Evolutionary conservation across 306 rosid species (phyloP), one percentile per base, ranked within the genome.

Genomic region (Trifolium subterraneum): DNA sequence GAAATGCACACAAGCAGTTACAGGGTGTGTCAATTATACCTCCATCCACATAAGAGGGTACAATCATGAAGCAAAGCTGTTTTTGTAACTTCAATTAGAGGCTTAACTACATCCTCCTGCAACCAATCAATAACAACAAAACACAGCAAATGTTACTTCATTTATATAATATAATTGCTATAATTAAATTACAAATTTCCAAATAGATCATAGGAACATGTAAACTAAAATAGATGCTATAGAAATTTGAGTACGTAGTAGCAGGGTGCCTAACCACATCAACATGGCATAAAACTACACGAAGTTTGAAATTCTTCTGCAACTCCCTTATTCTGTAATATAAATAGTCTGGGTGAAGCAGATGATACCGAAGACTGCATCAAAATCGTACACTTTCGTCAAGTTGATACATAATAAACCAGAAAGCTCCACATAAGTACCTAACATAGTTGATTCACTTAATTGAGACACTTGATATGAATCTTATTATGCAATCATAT

Each of bases 291-390:
- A 94, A 79, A 67, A 94, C 87, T 27, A 94, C 78, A 22, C 96
- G 91, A 77, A 94, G 98, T 89, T 91, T 94, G 89, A 83, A 94
- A 68, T 84, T 88, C 83, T 94, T 94, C 82, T 90, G 97, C 85
- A 91, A 81, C 88, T 94, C 98, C 84, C 95, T 80, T 79, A 94
- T 91, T 68, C 97, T 93, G 78, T 78, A 90, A 77, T 94, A 94
- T 51, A 94, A 77, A 81, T 94, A 94, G 74, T 91, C 98, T 15
- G 98, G 98, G 78, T 94, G 97, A 70, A 94, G 89, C 51, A 94
- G 90, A 86, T 94, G 97, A 84, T 94, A 94, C 75, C 98, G 96
- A 75, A 94, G 97, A 79, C 98, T 94, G 96, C 89, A 89, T 73
- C 19, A 70, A 84, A 84, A 75, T 39, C 58, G 50, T 42, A 81